A percentile compares a stretch with the other conserved stretches of the same genome.
phyloP scores from a whole-genome alignment of 495 filamentous ascomycete species.

The Penicillium herquei region DNA sequence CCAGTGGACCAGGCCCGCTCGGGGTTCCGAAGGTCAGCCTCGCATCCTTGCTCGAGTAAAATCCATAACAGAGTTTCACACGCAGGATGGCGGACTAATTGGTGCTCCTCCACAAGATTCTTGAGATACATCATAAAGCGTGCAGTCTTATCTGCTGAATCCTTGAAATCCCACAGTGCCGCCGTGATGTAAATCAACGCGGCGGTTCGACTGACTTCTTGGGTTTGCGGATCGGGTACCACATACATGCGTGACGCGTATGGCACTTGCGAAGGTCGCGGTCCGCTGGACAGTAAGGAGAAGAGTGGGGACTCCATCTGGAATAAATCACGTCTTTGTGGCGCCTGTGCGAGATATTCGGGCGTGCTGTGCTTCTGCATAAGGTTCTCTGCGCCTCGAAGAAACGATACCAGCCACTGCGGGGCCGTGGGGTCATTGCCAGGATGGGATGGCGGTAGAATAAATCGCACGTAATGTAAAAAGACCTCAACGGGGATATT shows the following conservation, averaged over 20 bases:
- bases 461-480: constrained; percentile 40
- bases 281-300: constrained; percentile 43
- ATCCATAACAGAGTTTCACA: constrained; percentile 47
- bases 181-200: constrained; percentile 42
- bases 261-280: constrained; percentile 43
- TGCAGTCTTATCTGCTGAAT: constrained; percentile 28
- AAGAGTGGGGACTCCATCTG: constrained; percentile 43
- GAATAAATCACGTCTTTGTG: constrained; percentile 33
- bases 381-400: constrained; percentile 36
- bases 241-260: constrained; percentile 40
- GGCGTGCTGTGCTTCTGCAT: constrained; percentile 34
- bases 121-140: constrained; percentile 35
- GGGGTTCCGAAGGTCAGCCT: constrained; percentile 35
- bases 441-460: constrained; percentile 26
- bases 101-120: constrained; percentile 28
- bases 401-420: constrained; percentile 36
- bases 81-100: constrained; percentile 37
- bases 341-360: constrained; percentile 27
- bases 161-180: constrained; percentile 39
- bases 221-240: constrained; percentile 32
- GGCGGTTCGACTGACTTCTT: constrained; percentile 41
- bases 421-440: constrained; percentile 16
- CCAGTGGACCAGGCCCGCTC: constrained; percentile 42
- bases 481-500: constrained; percentile 29
- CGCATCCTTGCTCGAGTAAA: constrained; percentile 39